Evolutionary conservation across 2,329 filamentous ascomycete genomes (phyloP), one percentile per base, ranked within the genome.

Genomic region (Alternaria consortialis): DNA sequence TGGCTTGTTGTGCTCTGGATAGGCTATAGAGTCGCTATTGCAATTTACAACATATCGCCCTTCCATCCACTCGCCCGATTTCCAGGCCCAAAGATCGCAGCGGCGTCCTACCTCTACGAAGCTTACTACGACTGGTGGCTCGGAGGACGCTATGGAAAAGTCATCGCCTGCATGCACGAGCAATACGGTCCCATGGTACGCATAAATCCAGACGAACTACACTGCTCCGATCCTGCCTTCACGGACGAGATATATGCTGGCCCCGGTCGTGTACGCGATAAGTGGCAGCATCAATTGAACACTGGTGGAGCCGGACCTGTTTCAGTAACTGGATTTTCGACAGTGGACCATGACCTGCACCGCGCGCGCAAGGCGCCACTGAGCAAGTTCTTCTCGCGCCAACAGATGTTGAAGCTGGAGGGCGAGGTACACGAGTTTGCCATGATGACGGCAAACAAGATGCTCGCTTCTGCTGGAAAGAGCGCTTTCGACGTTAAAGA

Each of bases 351-450:
- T 62, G 71, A 75, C 3, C 53, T 77, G 17, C 78, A 80, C 62
- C 74, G 73, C 17, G 43, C 64, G 11, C 70, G 77, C 27, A 71
- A 73, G 40, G 66, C 64, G 5, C 71, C 78, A 2, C 55, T 80
- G 13, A 74, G 70, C 56, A 74, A 71, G 8, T 80, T 78, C 68
- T 80, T 80, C 60, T 79, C 76, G 9, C 72, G 65, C 42, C 68
- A 70, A 46, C 70, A 73, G 46, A 71, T 74, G 62, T 54, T 71
- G 37, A 74, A 70, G 47, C 54, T 76, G 31, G 65, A 72, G 50
- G 59, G 63, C 60, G 67, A 68, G 52, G 61, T 71, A 60, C 54
- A 67, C 27, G 62, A 69, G 17, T 67, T 69, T 62, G 66, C 62
- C 31, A 32, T 58, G 32, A 58, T 66, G 62, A 62, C 63, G 11